Conservation (phyloP, 805 yeast genomes). For the Starmerella apicola region DNA sequence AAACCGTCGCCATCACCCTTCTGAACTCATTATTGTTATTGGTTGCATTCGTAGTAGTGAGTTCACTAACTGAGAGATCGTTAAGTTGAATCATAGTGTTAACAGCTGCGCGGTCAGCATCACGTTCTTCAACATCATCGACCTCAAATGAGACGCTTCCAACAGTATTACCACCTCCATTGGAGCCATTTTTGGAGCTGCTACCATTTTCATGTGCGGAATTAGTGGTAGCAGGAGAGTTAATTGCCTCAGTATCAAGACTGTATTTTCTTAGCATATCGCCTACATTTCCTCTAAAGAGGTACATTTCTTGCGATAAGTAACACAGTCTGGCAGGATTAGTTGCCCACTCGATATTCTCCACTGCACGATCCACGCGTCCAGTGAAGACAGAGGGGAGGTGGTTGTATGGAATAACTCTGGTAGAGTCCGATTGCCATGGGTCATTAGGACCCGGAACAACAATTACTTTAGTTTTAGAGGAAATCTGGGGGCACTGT, state of each 20-base stretch:
- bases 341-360: constrained; percentile 46
- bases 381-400: constrained; percentile 63
- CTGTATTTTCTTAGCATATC: constrained; percentile 60
- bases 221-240: neutral
- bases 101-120: constrained; percentile 11
- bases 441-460: constrained; percentile 91
- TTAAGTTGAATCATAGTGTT: constrained; percentile 3
- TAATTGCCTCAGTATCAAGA: constrained; percentile 25
- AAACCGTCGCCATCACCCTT: constrained; percentile 59
- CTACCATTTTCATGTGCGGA: constrained; percentile 1
- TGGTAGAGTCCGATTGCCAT: constrained; percentile 64
- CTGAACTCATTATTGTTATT: constrained; percentile 27
- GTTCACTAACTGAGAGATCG: neutral
- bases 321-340: constrained; percentile 75
- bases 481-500: constrained; percentile 42
- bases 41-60: neutral
- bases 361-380: constrained; percentile 46
- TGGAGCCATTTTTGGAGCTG: neutral
- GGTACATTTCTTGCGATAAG: constrained; percentile 68
- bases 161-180: neutral
- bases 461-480: constrained; percentile 48
- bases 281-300: constrained; percentile 62
- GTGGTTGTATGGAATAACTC: constrained; percentile 58
- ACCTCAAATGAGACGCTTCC: neutral
- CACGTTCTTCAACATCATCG: constrained; percentile 20